Evolutionary conservation across 192 early-diverging fungal species (phyloP).

Genomic region (Gonapodya sp.): DNA sequence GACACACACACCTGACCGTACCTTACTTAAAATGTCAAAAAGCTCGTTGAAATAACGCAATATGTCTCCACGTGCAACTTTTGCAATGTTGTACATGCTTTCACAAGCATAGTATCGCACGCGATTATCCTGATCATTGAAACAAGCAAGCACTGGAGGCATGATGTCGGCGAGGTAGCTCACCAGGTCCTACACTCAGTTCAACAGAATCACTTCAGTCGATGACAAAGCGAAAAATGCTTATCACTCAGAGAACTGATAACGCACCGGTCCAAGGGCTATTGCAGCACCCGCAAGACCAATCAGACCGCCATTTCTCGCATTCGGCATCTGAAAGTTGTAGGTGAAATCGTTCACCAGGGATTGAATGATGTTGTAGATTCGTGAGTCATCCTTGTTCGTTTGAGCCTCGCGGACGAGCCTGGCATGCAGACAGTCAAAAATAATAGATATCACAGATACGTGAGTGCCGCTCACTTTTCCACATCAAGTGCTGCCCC

Average conservation of each 20-base stretch:
- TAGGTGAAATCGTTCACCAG: conserved; percentile 6
- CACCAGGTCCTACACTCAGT: background rate
- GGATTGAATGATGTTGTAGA: conserved; percentile 4
- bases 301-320: conserved; percentile 89
- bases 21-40: conserved; percentile 91
- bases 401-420: background rate
- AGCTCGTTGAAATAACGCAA: conserved; percentile 91
- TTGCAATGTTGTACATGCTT: conserved; percentile 95
- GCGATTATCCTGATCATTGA: conserved; percentile 80
- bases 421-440: background rate
- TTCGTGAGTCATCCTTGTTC: background rate
- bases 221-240: background rate
- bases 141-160: conserved; percentile 88
- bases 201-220: background rate
- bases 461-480: conserved; percentile 30
- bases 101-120: conserved; percentile 99
- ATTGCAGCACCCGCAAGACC: conserved; percentile 80
- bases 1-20: conserved; percentile 28
- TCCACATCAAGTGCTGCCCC: conserved; percentile 85
- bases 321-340: background rate
- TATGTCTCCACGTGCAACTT: conserved; percentile 82
- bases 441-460: background rate
- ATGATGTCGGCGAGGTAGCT: conserved; percentile 53
- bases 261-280: conserved; percentile 63
- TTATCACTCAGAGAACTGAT: background rate